Evolutionary conservation across 2,329 filamentous ascomycete species (phyloP).

Genomic region (Ophiostoma montium): DNA sequence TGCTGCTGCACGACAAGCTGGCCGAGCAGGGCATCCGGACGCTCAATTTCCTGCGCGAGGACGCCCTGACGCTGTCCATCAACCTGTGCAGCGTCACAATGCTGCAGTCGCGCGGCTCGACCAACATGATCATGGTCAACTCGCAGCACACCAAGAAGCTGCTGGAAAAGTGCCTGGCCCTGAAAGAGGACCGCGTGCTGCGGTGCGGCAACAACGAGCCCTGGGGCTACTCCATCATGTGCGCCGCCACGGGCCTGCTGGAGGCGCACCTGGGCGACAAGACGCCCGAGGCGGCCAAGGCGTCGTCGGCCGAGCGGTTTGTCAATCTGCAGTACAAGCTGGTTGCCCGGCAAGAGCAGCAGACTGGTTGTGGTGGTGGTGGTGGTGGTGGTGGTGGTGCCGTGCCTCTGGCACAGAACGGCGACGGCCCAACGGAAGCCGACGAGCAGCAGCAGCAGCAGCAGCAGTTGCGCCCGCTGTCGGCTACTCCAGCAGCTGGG

Average conservation of each 20-base stretch:
- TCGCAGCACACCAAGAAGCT: constrained; percentile 44
- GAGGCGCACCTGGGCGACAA: constrained; percentile 46
- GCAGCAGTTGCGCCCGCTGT: neutral
- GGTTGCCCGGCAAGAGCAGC: constrained; percentile 37
- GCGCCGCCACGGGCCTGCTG: constrained; percentile 42
- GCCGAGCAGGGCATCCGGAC: constrained; percentile 44
- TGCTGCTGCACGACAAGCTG: constrained; percentile 46
- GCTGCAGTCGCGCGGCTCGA: constrained; percentile 42
- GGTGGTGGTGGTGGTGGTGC: neutral
- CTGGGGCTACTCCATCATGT: constrained; percentile 51
- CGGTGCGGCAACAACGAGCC: constrained; percentile 51
- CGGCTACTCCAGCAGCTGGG: neutral
- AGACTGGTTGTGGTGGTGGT: constrained; percentile 4
- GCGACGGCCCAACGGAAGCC: neutral
- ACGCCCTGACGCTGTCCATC: constrained; percentile 44
- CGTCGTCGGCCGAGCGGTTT: constrained; percentile 43
- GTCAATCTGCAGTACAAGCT: constrained; percentile 44
- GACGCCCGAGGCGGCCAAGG: constrained; percentile 41
- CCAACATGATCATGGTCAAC: constrained; percentile 49
- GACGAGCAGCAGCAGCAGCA: neutral
- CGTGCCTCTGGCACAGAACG: neutral
- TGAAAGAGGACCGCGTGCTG: constrained; percentile 47
- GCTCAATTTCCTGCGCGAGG: constrained; percentile 46
- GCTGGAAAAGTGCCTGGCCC: constrained; percentile 45
- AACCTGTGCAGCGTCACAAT: constrained; percentile 48